Evolutionary conservation across 1,139 yeast species (phyloP), one percentile per base, ranked within the genome.

Genomic region (Suzukiozyma palmioleophila): DNA sequence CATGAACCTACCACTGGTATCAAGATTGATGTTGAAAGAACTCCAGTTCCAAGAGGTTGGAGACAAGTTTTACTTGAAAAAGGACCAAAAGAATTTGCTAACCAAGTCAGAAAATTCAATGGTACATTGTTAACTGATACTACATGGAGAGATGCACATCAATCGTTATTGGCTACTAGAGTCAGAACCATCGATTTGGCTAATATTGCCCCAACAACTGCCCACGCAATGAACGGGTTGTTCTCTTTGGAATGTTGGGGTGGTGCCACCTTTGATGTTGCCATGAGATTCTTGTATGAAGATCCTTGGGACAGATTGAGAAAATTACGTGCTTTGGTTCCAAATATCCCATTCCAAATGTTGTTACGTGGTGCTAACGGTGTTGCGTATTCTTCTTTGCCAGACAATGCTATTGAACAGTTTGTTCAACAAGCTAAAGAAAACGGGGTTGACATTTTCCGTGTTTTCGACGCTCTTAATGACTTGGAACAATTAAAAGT

Each of bases 101-200:
- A 81, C 65, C 83, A 87, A 56, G 95, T 94, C 45, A 81, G 97
- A 63, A 63, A 69, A 24, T 83, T 81, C 66, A 72, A 87, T 41
- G 98, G 98, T 55, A 83, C 95, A 49, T 74, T 92, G 62, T 69
- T 92, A 53, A 94, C 94, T 85, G 99, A 92, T 63, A 92, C 99
- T 40, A 92, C 99, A 12, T 92, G 99, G 99, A 87, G 99, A 80
- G 99, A 92, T 66, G 98, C 98, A 30, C 98, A 94, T 67, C 99
- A 92, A 73, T 89, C 97, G n/a, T 70, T 92, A 52, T 75, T 92
- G 54, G 99, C 99, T 8, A 94, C 98, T 33, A 84, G 98, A 67
- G 95, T 92, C 30, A 83, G 99, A 69, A 94, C 98, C 24, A 77
- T 85, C 54, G 99, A 92, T 63, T 71, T 92, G 56, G 71, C 84